Conservation (phyloP, 1,139 yeast genomes). For the Kurtzmaniella quercitrusa region DNA sequence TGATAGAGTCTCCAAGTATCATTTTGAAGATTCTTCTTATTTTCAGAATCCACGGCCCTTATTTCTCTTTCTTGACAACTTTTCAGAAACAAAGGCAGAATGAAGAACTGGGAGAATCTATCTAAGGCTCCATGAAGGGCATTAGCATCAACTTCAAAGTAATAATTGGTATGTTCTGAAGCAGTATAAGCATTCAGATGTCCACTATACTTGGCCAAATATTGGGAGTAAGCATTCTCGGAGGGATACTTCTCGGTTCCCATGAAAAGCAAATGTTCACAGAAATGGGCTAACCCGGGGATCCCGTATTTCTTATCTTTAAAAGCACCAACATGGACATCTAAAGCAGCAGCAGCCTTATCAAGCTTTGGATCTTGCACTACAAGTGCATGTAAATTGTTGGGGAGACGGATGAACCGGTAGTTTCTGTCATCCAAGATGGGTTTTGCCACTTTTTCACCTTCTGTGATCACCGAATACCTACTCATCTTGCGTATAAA, state of each 20-base stretch:
- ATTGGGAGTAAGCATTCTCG: constrained; percentile 84
- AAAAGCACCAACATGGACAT: constrained; percentile 87
- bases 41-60: constrained; percentile 92
- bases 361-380: constrained; percentile 85
- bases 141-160: constrained; percentile 75
- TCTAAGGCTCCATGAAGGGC: constrained; percentile 84
- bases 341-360: constrained; percentile 88
- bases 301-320: constrained; percentile 65
- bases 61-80: constrained; percentile 89
- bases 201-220: constrained; percentile 65
- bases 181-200: constrained; percentile 83
- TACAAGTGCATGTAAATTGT: constrained; percentile 67
- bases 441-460: constrained; percentile 46
- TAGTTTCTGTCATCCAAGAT: constrained; percentile 73
- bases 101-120: constrained; percentile 89
- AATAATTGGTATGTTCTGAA: constrained; percentile 85
- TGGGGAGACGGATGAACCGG: constrained; percentile 60
- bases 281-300: constrained; percentile 92
- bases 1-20: constrained; percentile 89
- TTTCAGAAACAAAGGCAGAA: constrained; percentile 74
- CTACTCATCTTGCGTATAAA: constrained; percentile 4
- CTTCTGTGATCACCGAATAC: constrained; percentile 17
- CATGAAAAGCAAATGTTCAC: constrained; percentile 94
- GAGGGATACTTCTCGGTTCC: constrained; percentile 92
- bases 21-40: constrained; percentile 86